Evolutionary conservation across 2,329 filamentous ascomycete genomes (phyloP).

Genomic region (Salinomyces thailandicus): DNA sequence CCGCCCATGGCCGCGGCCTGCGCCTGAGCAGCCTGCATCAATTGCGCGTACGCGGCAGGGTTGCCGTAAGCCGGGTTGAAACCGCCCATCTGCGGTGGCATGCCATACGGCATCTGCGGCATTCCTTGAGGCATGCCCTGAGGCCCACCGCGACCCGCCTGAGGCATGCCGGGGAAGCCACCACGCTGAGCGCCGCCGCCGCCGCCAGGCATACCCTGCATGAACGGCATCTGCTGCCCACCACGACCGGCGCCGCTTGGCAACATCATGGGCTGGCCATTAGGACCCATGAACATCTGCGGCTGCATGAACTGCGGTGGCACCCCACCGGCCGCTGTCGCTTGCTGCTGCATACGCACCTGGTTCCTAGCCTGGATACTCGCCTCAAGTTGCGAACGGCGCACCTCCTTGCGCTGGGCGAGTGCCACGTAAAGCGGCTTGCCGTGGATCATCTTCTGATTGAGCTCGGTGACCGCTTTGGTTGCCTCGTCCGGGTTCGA

Average conservation of each 20-base stretch:
- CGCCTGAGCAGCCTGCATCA: constrained; percentile 65
- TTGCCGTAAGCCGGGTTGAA: constrained; percentile 69
- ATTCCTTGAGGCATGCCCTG: constrained; percentile 68
- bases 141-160: constrained; percentile 76
- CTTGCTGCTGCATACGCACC: constrained; percentile 94
- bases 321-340: constrained; percentile 63
- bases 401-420: constrained; percentile 98
- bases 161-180: constrained; percentile 72
- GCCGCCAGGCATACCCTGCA: constrained; percentile 56
- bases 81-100: constrained; percentile 55
- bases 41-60: constrained; percentile 51
- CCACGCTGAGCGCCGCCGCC: constrained; percentile 75
- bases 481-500: constrained; percentile 98
- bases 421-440: constrained; percentile 98
- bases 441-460: constrained; percentile 95
- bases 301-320: constrained; percentile 66
- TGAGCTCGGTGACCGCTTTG: constrained; percentile 99
- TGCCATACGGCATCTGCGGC: constrained; percentile 73
- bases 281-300: constrained; percentile 80
- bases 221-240: constrained; percentile 53
- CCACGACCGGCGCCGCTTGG: constrained; percentile 40
- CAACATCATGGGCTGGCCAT: constrained; percentile 57
- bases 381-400: constrained; percentile 96
- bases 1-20: constrained; percentile 54
- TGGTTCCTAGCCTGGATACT: constrained; percentile 99